Percentiles rank a stretch among this genome's conserved stretches.
Evolutionary conservation across 2,329 filamentous ascomycete genomes (phyloP).

Genomic region (Calonectria pteridis): DNA sequence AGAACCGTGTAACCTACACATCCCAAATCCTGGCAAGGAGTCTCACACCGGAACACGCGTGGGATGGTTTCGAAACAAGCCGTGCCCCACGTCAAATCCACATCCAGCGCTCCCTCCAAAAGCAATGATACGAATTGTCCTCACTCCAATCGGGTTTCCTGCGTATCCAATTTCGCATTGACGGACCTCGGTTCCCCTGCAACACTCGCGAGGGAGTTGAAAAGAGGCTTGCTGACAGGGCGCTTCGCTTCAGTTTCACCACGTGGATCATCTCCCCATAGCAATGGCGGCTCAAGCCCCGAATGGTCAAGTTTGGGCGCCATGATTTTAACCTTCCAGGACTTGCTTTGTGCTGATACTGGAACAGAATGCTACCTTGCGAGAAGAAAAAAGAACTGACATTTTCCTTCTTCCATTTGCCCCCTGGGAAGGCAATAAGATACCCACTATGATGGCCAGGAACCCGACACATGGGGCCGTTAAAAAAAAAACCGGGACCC

Average conservation of each 20-base stretch:
- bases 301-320: constrained; percentile 33
- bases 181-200: constrained; percentile 24
- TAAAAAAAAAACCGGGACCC: constrained; percentile 33
- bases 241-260: constrained; percentile 39
- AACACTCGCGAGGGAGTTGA: constrained; percentile 22
- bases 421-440: constrained; percentile 20
- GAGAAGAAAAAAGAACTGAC: not conserved
- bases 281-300: constrained; percentile 36
- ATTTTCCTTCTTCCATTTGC: not conserved
- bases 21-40: constrained; percentile 28
- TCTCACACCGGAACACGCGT: constrained; percentile 28
- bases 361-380: constrained; percentile 18
- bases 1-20: constrained; percentile 30
- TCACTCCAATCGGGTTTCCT: constrained; percentile 1
- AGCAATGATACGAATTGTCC: not conserved
- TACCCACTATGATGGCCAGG: constrained; percentile 31
- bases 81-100: constrained; percentile 22
- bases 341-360: constrained; percentile 22
- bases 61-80: constrained; percentile 26
- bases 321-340: constrained; percentile 27
- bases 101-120: constrained; percentile 5
- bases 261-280: constrained; percentile 40
- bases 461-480: constrained; percentile 38
- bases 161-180: constrained; percentile 20
- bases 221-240: constrained; percentile 21